phyloP scores from a whole-genome alignment of 2,329 filamentous ascomycete genomes.

The Hypoxylon sp. region DNA sequence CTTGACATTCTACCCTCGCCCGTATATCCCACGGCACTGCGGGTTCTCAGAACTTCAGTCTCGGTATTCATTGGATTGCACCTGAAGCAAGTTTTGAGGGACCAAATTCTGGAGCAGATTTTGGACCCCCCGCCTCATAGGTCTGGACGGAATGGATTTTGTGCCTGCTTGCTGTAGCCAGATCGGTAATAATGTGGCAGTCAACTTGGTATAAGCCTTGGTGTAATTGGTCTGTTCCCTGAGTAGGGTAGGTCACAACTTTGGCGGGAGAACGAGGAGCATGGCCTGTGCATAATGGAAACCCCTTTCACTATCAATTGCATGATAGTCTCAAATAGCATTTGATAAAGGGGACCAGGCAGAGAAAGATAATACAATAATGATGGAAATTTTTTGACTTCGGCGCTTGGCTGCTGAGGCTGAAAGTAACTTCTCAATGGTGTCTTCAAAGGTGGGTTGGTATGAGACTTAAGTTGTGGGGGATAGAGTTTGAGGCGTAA shows the following conservation, averaged over 20 bases:
- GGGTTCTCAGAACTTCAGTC: slow-evolving; percentile 23
- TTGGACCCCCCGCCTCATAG: slow-evolving; percentile 40
- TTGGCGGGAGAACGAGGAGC: slow-evolving; percentile 44
- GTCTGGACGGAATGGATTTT: slow-evolving; percentile 40
- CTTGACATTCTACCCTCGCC: slow-evolving; percentile 14
- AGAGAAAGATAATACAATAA: slow-evolving; percentile 17
- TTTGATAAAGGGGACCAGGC: slow-evolving; percentile 11
- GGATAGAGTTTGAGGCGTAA: background rate
- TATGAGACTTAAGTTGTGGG: background rate
- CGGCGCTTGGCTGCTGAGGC: slow-evolving; percentile 4
- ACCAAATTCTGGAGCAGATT: slow-evolving; percentile 47
- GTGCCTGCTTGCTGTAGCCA: slow-evolving; percentile 43
- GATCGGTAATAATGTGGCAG: slow-evolving; percentile 40
- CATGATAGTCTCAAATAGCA: slow-evolving; percentile 35
- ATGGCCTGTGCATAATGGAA: slow-evolving; percentile 42
- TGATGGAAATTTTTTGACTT: slow-evolving; percentile 1
- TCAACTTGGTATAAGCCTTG: slow-evolving; percentile 50
- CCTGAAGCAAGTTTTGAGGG: slow-evolving; percentile 41
- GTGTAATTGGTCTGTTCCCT: slow-evolving; percentile 41
- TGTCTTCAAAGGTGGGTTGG: background rate
- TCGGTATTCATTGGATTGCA: slow-evolving; percentile 49
- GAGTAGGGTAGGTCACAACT: slow-evolving; percentile 47
- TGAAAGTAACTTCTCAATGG: slow-evolving; percentile 13
- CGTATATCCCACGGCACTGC: slow-evolving; percentile 25
- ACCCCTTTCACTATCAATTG: slow-evolving; percentile 23